phyloP scores from a whole-genome alignment of 2,329 filamentous ascomycete species.

The Pseudomassariella vexata region DNA sequence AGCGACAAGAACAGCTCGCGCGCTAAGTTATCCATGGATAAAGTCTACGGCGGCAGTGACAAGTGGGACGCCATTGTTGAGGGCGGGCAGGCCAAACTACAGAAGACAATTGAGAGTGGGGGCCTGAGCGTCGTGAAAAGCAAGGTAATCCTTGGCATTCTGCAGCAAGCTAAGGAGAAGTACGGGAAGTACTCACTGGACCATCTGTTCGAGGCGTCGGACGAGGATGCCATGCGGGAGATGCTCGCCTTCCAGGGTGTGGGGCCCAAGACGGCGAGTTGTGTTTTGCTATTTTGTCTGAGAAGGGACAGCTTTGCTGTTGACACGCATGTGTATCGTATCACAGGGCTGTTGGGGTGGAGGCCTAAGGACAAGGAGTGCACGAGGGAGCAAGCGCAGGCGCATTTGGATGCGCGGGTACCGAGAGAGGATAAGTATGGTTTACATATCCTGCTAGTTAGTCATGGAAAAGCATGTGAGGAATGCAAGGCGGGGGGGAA shows the following conservation, averaged over 20 bases:
- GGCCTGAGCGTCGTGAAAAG: conserved; percentile 70
- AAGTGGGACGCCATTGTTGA: conserved; percentile 34
- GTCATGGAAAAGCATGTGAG: conserved; percentile 37
- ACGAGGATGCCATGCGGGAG: conserved; percentile 44
- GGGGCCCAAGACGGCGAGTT: conserved; percentile 49
- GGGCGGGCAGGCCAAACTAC: conserved; percentile 33
- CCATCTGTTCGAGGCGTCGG: conserved; percentile 35
- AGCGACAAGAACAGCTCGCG: conserved; percentile 50
- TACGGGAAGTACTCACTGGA: conserved; percentile 41
- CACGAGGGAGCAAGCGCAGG: conserved; percentile 39
- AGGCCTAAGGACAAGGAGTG: conserved; percentile 28
- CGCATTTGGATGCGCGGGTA: conserved; percentile 41
- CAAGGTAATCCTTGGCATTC: conserved; percentile 62
- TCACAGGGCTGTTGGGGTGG: conserved; percentile 44
- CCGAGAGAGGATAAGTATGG: conserved; percentile 44
- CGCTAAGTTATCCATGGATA: conserved; percentile 47
- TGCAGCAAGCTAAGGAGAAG: conserved; percentile 53
- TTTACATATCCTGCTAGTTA: conserved; percentile 42
- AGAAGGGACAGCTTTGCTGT: conserved; percentile 42
- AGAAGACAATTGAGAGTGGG: conserved; percentile 62
- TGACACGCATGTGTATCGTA: conserved; percentile 46
- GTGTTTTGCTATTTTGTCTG: conserved; percentile 46
- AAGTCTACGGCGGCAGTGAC: conserved; percentile 35
- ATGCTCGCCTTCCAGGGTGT: conserved; percentile 45
- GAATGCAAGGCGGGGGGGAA: conserved; percentile 40